Base-by-base conservation (phyloP, 305 asterid species). In the Fraxinus greggii region DNA sequence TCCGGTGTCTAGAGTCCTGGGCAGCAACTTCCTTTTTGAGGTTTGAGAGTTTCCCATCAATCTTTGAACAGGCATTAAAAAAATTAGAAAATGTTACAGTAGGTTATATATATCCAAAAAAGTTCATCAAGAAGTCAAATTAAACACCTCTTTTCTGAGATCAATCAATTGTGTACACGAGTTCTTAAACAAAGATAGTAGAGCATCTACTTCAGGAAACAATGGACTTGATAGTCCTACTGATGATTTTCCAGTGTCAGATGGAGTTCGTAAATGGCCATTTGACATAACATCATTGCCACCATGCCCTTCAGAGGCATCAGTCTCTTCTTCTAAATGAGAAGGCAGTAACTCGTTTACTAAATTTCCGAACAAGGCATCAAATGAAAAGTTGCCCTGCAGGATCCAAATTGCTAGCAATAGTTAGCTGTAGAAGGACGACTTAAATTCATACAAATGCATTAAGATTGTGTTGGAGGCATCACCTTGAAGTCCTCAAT, bases 331-430 rank as follows among this genome's bases (percentile, higher is more conserved):
- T 86, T 92, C 98, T 51, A 88, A 88, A 89, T 90, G 95, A 86
- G 98, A 90, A 79, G 99, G 98, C 81, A 96, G 92, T 82, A 93
- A 86, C 89, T 93, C 93, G 69, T 90, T 92, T 56, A 96, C 99
- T 87, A 96, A 91, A 88, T 91, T 89, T 75, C 98, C 99, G 54
- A 96, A 96, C 89, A 96, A 88, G 28, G 97, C 98, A 86, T 96
- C 99, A 77, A 94, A 96, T 21, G 99, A 93, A 81, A 96, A 96
- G 86, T 93, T 94, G 84, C 98, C 99, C 99, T 96, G 86, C 86
- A 82, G 80, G 61, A 56, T 59, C 83, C 78, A 74, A 24, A 51
- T 56, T 77, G 61, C 79, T 74, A 76, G 75, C 51, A 72, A 83
- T 65, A 65, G 78, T 84, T 79, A 90, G 90, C 61, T 70, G 79